Conservation (phyloP, 805 yeast species). For the Lachancea lanzarotensis region DNA sequence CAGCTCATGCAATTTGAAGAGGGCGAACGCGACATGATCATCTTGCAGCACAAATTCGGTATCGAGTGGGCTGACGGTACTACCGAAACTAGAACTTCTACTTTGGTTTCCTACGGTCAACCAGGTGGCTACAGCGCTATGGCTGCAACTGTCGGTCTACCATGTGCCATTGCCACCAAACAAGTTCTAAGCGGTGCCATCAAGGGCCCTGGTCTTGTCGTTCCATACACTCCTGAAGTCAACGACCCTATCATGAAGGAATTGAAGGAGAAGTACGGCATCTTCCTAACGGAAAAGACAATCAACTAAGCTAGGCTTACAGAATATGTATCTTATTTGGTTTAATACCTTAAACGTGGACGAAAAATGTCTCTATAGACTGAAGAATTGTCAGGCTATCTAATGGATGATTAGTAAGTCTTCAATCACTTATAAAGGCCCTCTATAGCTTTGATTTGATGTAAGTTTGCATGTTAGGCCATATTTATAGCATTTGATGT, state of each 20-base stretch:
- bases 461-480: too few species aligned
- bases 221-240: slow-evolving; percentile 88
- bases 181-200: slow-evolving; percentile 78
- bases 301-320: slow-evolving; percentile 33
- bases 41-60: slow-evolving; percentile 96
- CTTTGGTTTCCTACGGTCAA: slow-evolving; percentile 88
- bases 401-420: too few species aligned
- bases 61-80: slow-evolving; percentile 94
- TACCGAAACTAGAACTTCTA: slow-evolving; percentile 88
- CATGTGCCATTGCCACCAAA: slow-evolving; percentile 92
- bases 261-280: slow-evolving; percentile 83
- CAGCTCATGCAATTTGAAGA: slow-evolving; percentile 91
- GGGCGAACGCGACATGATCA: slow-evolving; percentile 92
- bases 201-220: slow-evolving; percentile 75
- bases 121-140: slow-evolving; percentile 89
- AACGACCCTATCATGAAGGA: slow-evolving; percentile 87
- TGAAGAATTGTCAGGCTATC: too few species aligned
- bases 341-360: too few species aligned
- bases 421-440: too few species aligned
- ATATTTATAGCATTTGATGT: too few species aligned
- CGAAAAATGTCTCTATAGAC: not conserved
- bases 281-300: slow-evolving; percentile 84
- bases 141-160: slow-evolving; percentile 98
- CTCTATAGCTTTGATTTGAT: too few species aligned
- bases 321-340: too few species aligned